Conservation (phyloP, 441 rosid genomes). For the Erodium moschatum region DNA sequence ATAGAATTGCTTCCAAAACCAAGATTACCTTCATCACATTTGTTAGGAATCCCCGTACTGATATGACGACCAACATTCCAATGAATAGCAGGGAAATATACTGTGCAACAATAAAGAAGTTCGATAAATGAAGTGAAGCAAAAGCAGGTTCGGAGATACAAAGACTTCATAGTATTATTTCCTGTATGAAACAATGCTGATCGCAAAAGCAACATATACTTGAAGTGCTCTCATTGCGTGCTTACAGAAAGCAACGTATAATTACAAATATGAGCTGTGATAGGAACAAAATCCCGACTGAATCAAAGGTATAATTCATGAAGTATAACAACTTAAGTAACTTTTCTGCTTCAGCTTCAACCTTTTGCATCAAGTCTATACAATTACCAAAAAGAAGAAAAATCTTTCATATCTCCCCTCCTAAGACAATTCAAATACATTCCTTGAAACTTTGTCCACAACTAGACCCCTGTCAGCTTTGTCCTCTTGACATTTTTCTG, state of each 20-base stretch:
- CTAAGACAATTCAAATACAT: neutral
- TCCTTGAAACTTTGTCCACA: neutral
- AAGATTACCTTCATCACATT: conserved; percentile 87
- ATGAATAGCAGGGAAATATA: conserved; percentile 88
- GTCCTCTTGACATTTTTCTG: neutral
- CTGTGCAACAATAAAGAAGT: conserved; percentile 33
- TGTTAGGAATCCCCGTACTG: conserved; percentile 92
- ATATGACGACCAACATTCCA: conserved; percentile 84
- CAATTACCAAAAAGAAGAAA: neutral
- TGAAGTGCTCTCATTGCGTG: too few relatives aligned
- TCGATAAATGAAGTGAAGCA: neutral
- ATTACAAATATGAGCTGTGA: too few relatives aligned
- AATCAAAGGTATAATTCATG: too few relatives aligned
- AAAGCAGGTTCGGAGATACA: neutral
- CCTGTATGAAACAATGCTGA: neutral
- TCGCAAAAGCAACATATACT: neutral
- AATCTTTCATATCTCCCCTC: neutral
- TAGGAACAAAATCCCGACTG: too few relatives aligned
- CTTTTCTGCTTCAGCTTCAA: neutral
- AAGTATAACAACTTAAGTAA: too few relatives aligned
- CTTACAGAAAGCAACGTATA: too few relatives aligned
- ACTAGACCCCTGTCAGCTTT: neutral
- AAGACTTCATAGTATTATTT: neutral
- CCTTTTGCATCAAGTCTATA: neutral
- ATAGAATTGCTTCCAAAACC: conserved; percentile 1